Evolutionary conservation across 108 stramenopile species (phyloP), one percentile per base, ranked within the genome.

Genomic region (Fragilaria crotonensis): DNA sequence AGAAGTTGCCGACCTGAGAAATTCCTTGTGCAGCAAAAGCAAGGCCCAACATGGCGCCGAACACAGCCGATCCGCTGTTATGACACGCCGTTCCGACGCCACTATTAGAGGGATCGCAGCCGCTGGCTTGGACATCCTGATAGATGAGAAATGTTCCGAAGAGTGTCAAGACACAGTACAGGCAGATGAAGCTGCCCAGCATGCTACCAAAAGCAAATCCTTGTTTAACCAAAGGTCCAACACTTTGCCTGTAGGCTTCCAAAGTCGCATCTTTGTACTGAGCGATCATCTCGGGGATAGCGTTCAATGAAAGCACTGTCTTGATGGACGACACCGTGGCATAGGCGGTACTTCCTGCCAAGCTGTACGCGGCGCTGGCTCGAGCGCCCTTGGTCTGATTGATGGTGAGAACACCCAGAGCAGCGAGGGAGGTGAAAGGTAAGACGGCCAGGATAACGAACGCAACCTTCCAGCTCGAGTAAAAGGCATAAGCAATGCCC

Each of bases 1-100:
- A 45, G 47, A 55, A 69, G 45, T 79, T 82, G 0, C 76, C 75
- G 25, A 85, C 50, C 32, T 85, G 83, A 21, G 76, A 64, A 48
- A 86, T 63, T 25, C 82, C 88, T 46, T 74, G 71, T 0, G 76
- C 88, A 0, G 79, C 88, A 66, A 86, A 84, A 2, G 78, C 76
- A 23, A 85, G 62, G 1, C 81, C 82, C 32, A 89, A 55, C 83
- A 89, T 81, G 41, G 83, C 79, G 14, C 81, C 79, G 59, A 89
- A 83, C 0, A 89, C 84, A 17, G 69, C 68, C 0, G 74, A 53
- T 32, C 82, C 88, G 23, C 69, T 63, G 29, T 41, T 67, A 2
- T 30, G 33, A 48, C 88, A 89, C 9, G 76, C 58, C 44, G 64
- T 73, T 5, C 36, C 69, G 0, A 53, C 57, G 21, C 71, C 63